phyloP scores from a whole-genome alignment of 108 stramenopile genomes.

The Hondaea fermentalgiana region DNA sequence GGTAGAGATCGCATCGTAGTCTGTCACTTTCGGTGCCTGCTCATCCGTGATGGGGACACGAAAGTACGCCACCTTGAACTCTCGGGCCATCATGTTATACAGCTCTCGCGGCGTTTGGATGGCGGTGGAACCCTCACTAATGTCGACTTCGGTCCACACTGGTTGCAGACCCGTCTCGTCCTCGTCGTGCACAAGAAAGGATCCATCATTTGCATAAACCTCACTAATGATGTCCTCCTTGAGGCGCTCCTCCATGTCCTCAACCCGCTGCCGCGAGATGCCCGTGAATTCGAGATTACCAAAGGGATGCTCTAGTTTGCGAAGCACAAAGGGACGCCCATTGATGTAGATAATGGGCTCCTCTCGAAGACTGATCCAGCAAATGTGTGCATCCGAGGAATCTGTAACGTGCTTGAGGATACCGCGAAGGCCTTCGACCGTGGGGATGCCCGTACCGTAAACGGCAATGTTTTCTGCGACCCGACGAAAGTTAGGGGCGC shows the following conservation, averaged over 20 bases:
- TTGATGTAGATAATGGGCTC: slow-evolving; percentile 14
- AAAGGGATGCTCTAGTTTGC: slow-evolving; percentile 15
- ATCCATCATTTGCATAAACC: neutral
- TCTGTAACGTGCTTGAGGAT: neutral
- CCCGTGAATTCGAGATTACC: neutral
- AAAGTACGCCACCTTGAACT: neutral
- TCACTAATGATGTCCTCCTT: slow-evolving; percentile 1
- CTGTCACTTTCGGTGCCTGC: neutral
- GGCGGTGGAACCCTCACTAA: neutral
- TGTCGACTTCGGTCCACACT: slow-evolving; percentile 1
- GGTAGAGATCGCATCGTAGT: neutral
- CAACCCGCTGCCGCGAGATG: neutral
- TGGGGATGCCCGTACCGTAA: slow-evolving; percentile 8
- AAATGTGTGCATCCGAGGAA: neutral
- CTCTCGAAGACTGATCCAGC: slow-evolving; percentile 8
- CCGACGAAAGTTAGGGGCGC: neutral
- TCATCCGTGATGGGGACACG: slow-evolving; percentile 5
- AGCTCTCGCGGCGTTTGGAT: slow-evolving; percentile 8
- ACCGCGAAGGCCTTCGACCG: neutral
- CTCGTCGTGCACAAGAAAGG: neutral
- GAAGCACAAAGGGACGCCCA: neutral
- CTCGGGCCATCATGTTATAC: neutral
- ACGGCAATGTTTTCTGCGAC: neutral
- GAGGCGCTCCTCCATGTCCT: slow-evolving; percentile 11
- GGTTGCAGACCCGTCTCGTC: neutral